Conservation (phyloP, 2,329 filamentous ascomycete species). For the Xylaria digitata region DNA sequence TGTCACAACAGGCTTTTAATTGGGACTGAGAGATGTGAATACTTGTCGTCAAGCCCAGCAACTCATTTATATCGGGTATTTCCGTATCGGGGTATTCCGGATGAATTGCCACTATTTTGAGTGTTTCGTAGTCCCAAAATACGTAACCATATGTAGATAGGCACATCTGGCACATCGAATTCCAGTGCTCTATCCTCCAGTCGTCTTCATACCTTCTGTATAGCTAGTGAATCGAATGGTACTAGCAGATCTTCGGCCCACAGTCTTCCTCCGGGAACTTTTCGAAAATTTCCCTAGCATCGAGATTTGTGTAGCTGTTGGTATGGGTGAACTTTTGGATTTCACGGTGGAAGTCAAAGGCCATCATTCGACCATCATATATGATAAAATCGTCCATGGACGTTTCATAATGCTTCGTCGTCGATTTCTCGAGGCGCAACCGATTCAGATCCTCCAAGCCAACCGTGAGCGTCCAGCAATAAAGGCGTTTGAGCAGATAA, state of each 20-base stretch:
- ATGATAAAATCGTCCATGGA: no score
- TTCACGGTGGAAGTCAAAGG: no score
- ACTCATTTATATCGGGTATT: background rate
- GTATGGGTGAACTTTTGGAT: background rate
- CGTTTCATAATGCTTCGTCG: no score
- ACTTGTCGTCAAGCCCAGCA: background rate
- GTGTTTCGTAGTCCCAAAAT: conserved; percentile 2
- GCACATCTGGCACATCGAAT: background rate
- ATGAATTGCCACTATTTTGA: no score
- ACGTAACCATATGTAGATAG: background rate
- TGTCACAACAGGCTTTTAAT: no score
- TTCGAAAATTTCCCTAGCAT: background rate
- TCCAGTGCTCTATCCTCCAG: no score
- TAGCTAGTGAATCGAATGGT: background rate
- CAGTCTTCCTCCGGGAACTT: conserved; percentile 1
- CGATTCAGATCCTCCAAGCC: background rate
- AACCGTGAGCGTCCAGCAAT: background rate
- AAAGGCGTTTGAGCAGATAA: background rate
- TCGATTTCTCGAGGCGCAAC: background rate
- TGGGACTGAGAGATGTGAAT: no score
- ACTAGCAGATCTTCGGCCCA: conserved; percentile 9
- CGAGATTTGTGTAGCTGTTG: background rate
- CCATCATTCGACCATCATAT: no score
- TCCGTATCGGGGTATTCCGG: no score
- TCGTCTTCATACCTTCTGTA: no score